Evolutionary conservation across 106 monocot species (phyloP).

Genomic region (Dioscorea zingiberensis): DNA sequence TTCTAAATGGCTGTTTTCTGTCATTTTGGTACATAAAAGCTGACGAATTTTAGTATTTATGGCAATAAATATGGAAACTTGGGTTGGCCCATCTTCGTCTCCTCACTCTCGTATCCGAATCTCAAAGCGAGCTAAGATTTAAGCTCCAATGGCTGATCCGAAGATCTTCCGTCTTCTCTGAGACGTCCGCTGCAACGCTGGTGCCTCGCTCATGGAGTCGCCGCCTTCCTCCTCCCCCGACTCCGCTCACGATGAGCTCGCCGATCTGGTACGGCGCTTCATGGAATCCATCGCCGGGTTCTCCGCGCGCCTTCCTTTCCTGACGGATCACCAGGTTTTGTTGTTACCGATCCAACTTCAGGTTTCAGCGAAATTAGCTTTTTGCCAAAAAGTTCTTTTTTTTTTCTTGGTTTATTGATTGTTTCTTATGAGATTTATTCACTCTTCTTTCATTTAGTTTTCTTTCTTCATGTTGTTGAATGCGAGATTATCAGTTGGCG

Average conservation of each 20-base stretch:
- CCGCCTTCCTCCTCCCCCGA: neutral
- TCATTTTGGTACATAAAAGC: too few relatives aligned
- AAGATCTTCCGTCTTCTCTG: neutral
- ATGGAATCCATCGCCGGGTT: slow-evolving; percentile 21
- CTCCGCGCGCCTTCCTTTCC: slow-evolving; percentile 27
- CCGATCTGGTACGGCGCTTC: slow-evolving; percentile 31
- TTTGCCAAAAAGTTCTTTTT: neutral
- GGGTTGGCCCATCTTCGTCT: neutral
- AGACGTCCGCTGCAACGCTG: slow-evolving; percentile 3
- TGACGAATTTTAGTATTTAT: too few relatives aligned
- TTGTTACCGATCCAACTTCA: neutral
- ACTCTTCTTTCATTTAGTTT: too few relatives aligned
- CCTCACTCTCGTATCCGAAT: neutral
- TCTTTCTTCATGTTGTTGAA: too few relatives aligned
- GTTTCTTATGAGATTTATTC: too few relatives aligned
- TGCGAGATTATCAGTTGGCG: too few relatives aligned
- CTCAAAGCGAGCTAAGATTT: too few relatives aligned
- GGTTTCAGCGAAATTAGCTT: too few relatives aligned
- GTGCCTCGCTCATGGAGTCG: slow-evolving; percentile 8
- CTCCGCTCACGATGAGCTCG: slow-evolving; percentile 16
- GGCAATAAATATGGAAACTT: too few relatives aligned
- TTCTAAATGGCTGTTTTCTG: too few relatives aligned
- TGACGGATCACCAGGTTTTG: slow-evolving; percentile 29
- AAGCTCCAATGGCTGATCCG: too few relatives aligned
- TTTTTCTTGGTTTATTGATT: neutral